These are phyloP conservation scores for Vanderwaltozyma yarrowii DNA, from an alignment of 805 yeast species.

Conservation along the genomic window DNA sequence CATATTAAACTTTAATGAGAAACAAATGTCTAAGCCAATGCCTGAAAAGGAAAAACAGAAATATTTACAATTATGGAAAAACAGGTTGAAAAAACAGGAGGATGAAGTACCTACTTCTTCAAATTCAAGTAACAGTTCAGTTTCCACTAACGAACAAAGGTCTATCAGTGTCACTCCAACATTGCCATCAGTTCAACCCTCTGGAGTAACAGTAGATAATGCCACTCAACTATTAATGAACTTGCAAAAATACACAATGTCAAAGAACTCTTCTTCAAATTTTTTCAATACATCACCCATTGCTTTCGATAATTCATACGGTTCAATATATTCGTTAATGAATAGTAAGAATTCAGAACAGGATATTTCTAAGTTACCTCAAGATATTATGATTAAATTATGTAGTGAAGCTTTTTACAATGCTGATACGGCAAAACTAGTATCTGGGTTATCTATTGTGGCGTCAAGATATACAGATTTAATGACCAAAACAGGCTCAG, in stretches of 20 bases:
- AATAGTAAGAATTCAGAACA: constrained; percentile 52
- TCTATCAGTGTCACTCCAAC: not conserved
- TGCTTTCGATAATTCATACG: constrained; percentile 40
- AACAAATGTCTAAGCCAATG: constrained; percentile 19
- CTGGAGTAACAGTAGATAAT: constrained; percentile 9
- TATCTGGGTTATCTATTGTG: constrained; percentile 60
- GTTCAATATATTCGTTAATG: constrained; percentile 58
- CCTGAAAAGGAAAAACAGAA: constrained; percentile 16
- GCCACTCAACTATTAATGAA: constrained; percentile 9
- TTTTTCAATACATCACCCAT: constrained; percentile 29
- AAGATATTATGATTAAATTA: constrained; percentile 50
- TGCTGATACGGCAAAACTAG: constrained; percentile 41
- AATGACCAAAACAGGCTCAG: constrained; percentile 17
- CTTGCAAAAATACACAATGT: constrained; percentile 22
- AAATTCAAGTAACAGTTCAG: not conserved
- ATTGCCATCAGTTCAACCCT: constrained; percentile 5
- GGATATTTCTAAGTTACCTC: constrained; percentile 61
- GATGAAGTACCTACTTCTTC: not conserved
- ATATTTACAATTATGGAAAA: constrained; percentile 4
- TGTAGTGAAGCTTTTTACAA: constrained; percentile 58
- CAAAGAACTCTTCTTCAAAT: constrained; percentile 14
- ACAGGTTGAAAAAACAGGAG: not conserved
- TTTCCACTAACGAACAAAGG: not conserved
- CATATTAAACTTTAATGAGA: constrained; percentile 19
- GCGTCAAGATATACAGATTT: constrained; percentile 52